Evolutionary conservation across 2,329 filamentous ascomycete genomes (phyloP), one percentile per base, ranked within the genome.

Genomic region (Ustilaginoidea virens): DNA sequence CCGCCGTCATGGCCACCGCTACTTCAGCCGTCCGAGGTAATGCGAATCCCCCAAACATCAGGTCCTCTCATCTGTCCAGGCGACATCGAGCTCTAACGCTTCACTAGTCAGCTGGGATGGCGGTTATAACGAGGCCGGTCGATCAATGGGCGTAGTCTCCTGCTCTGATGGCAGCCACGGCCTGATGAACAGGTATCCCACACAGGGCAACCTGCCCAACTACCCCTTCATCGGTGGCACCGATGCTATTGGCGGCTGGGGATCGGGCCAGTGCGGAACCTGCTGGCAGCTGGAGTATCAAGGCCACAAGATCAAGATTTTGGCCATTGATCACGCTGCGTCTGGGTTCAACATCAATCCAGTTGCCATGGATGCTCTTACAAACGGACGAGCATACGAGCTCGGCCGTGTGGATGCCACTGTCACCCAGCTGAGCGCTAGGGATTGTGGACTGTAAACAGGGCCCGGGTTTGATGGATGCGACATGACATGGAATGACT

Each of bases 81-180:
- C n/a, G n/a, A n/a, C n/a, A n/a, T n/a, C n/a, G n/a, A n/a, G n/a
- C n/a, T n/a, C n/a, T n/a, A n/a, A n/a, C n/a, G 10, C 24, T 7
- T 6, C 8, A 16, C 17, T 44, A 50, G 77, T 85, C 44, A 76
- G 74, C 39, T 87, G 75, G 53, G 80, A 87, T 55, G 53, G 56
- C 15, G 71, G 65, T 45, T 90, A 81, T 56, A 80, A 86, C 46
- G 56, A 75, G 37, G 48, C 48, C 25, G 39, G 39, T 34, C 65
- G 71, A 33, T 60, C 67, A 25, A 49, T 86, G 31, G 60, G 53
- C 19, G 49, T 45, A 5, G 63, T 83, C 25, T 49, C 73, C 36
- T 83, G 77, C 66, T 77, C 71, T 16, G 70, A 81, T 45, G 77
- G 77, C 31, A 27, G 36, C 35, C 73, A 80, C 52, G 77, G 77